phyloP scores from a whole-genome alignment of 2,329 filamentous ascomycete genomes.

The Fusarium sp. region DNA sequence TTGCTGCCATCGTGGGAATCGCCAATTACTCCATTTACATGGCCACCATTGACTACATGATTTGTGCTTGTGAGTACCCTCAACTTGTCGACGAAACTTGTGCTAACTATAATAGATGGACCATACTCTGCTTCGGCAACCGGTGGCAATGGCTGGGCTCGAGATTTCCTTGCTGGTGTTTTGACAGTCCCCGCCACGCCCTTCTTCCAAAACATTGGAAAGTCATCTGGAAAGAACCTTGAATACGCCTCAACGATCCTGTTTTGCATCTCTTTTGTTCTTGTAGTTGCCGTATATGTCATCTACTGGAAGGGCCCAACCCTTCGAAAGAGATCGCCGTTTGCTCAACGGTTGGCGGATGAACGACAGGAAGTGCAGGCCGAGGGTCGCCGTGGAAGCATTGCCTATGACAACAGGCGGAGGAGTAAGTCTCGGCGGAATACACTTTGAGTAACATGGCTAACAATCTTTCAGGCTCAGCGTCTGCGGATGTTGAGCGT shows the following conservation, averaged over 20 bases:
- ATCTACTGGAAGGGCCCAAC: slow-evolving; percentile 71
- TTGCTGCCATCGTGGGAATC: slow-evolving; percentile 70
- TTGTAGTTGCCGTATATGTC: slow-evolving; percentile 69
- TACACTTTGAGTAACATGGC: background rate
- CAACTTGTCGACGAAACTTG: fast-evolving
- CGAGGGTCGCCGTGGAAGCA: slow-evolving; percentile 45
- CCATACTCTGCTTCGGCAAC: slow-evolving; percentile 77
- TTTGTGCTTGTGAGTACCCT: slow-evolving; percentile 36
- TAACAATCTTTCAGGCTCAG: slow-evolving; percentile 38
- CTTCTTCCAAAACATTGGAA: slow-evolving; percentile 66
- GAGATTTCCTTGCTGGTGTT: slow-evolving; percentile 76
- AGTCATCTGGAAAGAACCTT: slow-evolving; percentile 57
- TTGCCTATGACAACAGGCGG: slow-evolving; percentile 38
- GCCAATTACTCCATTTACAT: slow-evolving; percentile 79
- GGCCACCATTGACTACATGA: slow-evolving; percentile 79
- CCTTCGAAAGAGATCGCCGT: slow-evolving; percentile 67
- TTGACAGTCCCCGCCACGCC: slow-evolving; percentile 73
- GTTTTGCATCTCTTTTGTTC: slow-evolving; percentile 65
- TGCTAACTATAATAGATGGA: slow-evolving; percentile 50
- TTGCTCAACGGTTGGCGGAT: slow-evolving; percentile 67
- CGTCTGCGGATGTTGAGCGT: slow-evolving; percentile 19
- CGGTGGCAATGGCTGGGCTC: slow-evolving; percentile 76
- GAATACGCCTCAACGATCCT: slow-evolving; percentile 70
- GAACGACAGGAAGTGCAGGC: slow-evolving; percentile 46
- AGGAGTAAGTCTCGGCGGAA: slow-evolving; percentile 40